A percentile compares a stretch with the other conserved stretches of the same genome.
Evolutionary conservation across 1,284 basidiomycete genomes (phyloP).

Genomic region (Ganoderma boninense): DNA sequence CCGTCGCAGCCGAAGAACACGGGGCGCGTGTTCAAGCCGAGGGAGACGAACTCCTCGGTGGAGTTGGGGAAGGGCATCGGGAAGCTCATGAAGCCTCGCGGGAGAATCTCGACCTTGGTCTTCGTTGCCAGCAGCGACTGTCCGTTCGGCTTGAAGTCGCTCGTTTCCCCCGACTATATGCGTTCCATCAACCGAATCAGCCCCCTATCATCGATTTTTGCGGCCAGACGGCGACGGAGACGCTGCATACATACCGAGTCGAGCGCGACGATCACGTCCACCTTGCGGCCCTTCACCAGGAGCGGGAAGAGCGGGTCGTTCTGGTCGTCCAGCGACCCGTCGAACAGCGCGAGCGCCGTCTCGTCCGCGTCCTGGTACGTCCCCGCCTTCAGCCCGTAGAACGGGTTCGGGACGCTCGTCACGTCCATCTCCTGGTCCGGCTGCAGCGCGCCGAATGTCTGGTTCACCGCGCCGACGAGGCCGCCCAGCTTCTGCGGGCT

Average conservation of each 20-base stretch:
- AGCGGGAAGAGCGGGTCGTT: constrained; percentile 21
- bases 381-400: constrained; percentile 11
- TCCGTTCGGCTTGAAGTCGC: constrained; percentile 15
- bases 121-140: constrained; percentile 18
- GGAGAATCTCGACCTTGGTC: constrained; percentile 13
- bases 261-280: constrained; percentile 17
- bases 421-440: constrained; percentile 17
- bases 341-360: constrained; percentile 16
- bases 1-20: constrained; percentile 24
- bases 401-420: constrained; percentile 20
- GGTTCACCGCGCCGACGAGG: constrained; percentile 6
- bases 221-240: not conserved
- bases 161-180: constrained; percentile 18
- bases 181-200: not conserved
- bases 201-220: not conserved
- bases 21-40: constrained; percentile 14
- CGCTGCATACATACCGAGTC: constrained; percentile 16
- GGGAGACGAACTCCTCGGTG: constrained; percentile 13
- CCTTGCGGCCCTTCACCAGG: constrained; percentile 8
- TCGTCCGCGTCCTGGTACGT: constrained; percentile 16
- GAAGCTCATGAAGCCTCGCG: constrained; percentile 17
- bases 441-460: constrained; percentile 10
- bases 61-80: constrained; percentile 21
- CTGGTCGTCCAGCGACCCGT: constrained; percentile 20
- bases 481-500: constrained; percentile 9